These are phyloP conservation scores for Nicotiana otophora DNA, from an alignment of 257 asterid genomes.

Conservation along the genomic window DNA sequence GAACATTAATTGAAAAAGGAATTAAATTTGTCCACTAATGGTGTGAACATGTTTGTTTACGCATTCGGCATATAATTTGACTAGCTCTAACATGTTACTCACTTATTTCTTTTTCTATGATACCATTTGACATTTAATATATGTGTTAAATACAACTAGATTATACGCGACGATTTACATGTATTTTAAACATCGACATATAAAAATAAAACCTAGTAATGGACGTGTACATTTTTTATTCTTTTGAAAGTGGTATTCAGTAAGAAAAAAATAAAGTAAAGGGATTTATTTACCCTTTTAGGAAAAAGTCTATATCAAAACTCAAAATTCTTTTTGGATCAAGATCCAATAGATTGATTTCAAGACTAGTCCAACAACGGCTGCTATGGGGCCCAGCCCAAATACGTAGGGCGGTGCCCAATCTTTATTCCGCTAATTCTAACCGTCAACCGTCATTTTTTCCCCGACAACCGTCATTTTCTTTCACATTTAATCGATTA, in stretches of 20 bases:
- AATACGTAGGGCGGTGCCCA: not conserved
- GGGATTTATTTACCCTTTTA: not conserved
- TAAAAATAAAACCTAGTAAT: not conserved
- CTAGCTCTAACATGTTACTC: not conserved
- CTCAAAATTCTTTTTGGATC: not conserved
- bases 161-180: not conserved
- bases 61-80: not conserved
- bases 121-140: not conserved
- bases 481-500: too few species aligned
- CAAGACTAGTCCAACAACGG: not conserved
- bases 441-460: conserved; percentile 2
- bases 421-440: not conserved
- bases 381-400: not conserved
- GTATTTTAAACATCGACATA: not conserved
- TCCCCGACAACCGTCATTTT: too few species aligned
- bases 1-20: not conserved
- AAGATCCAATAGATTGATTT: not conserved
- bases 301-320: too few species aligned
- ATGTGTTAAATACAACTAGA: not conserved
- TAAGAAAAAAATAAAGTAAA: not conserved
- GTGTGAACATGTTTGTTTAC: not conserved
- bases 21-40: not conserved
- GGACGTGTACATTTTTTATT: not conserved
- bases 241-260: not conserved
- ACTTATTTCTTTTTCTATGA: not conserved